Base-by-base conservation (phyloP, 208 protist genomes). In the Herpetomonas muscarum region DNA sequence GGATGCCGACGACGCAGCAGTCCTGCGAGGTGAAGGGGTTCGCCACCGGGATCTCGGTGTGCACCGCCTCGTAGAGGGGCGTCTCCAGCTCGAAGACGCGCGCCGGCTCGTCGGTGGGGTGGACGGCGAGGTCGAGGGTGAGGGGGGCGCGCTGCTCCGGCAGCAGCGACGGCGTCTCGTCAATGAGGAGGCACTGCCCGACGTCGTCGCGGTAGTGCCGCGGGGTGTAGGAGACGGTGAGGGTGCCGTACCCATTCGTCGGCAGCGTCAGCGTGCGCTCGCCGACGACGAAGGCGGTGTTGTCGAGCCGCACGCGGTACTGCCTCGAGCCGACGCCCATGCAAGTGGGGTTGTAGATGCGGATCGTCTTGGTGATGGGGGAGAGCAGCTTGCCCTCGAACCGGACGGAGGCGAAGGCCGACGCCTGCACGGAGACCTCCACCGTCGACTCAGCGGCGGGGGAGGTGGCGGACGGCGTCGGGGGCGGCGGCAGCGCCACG, bases 301-400 rank as follows among this genome's bases (percentile, higher is more conserved):
- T 79, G 52, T 86, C 81, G 50, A 97, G 64, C 2, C 62, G 39
- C 17, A 97, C 89, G 24, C 49, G 67, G 70, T 97, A 98, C n/a
- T 60, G 61, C 32, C 80, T 79, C 12, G 67, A 61, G 39, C 90
- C 72, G 5, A 69, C 47, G 39, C 53, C 39, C 15, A 19, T 22
- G 41, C 15, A 5, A 4, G 41, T 46, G 2, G 65, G 53, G 71
- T 98, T 98, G 28, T 45, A 63, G 21, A 98, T 60, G 50, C 93
- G 85, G 36, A 98, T 55, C 0, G 68, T 56, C 55, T 89, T 86
- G 7, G 68, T 74, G 36, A 96, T 77, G 9, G 61, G 51, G 19
- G 87, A 74, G 21, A 94, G 83, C 29, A 97, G 67, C 53, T 79
- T 80, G 19, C 92, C 90, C 32, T 83, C 62, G 45, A 98, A 92